These are phyloP conservation scores for Xylaria sp. DNA, from an alignment of 2,329 filamentous ascomycete species.

Conservation along the genomic window DNA sequence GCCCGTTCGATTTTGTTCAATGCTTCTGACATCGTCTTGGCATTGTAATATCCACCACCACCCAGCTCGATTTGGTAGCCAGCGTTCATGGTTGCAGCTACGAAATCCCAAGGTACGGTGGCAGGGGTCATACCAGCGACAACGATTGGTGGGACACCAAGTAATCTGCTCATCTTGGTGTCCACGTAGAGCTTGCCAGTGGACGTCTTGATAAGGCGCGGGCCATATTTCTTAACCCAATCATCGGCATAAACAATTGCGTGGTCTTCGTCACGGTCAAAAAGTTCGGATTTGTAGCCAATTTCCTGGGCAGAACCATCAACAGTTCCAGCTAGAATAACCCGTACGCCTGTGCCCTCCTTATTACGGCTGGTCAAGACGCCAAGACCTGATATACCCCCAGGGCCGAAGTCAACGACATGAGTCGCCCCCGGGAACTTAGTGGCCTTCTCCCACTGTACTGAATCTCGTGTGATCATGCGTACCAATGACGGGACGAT, in stretches of 20 bases:
- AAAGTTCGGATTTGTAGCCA: constrained; percentile 97
- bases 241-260: constrained; percentile 95
- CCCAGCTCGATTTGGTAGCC: constrained; percentile 94
- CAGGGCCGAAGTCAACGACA: constrained; percentile 95
- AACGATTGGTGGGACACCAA: constrained; percentile 87
- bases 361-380: constrained; percentile 98
- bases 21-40: constrained; percentile 83
- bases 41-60: constrained; percentile 89
- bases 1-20: constrained; percentile 85
- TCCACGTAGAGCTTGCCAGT: constrained; percentile 91
- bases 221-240: constrained; percentile 97
- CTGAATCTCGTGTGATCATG: constrained; percentile 93
- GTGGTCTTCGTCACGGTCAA: constrained; percentile 94
- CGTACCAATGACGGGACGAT: constrained; percentile 87
- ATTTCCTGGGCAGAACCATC: constrained; percentile 90
- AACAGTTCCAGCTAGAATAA: constrained; percentile 94
- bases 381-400: constrained; percentile 95
- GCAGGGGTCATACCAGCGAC: constrained; percentile 94
- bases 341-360: constrained; percentile 95
- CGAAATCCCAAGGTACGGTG: constrained; percentile 91
- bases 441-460: constrained; percentile 96
- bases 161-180: constrained; percentile 91
- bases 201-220: constrained; percentile 90
- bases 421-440: constrained; percentile 91
- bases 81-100: constrained; percentile 91